Evolutionary conservation across 352 stramenopile genomes (phyloP).

Genomic region (Saprolegnia parasitica): DNA sequence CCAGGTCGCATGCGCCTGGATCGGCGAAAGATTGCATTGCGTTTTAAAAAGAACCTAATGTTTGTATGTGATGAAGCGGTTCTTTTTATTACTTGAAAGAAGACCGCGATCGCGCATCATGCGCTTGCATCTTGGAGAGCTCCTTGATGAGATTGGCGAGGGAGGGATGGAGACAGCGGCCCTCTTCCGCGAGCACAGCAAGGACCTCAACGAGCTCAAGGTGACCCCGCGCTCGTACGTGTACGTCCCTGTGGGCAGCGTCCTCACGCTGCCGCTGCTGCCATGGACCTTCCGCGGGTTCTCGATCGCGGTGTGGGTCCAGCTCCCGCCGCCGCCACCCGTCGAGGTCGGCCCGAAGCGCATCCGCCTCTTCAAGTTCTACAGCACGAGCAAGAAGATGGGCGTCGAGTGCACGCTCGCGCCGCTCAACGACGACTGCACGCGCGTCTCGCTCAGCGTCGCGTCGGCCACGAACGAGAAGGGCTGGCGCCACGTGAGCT

Average conservation of each 20-base stretch:
- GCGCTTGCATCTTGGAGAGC: no score
- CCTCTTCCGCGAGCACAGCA: constrained; percentile 16
- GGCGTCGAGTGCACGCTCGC: constrained; percentile 69
- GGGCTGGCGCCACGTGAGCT: constrained; percentile 47
- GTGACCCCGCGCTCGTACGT: constrained; percentile 56
- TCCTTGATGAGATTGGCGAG: background rate
- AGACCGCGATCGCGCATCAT: background rate
- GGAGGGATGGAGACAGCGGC: no score
- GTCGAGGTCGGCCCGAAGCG: constrained; percentile 24
- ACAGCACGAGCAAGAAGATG: constrained; percentile 59
- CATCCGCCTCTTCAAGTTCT: constrained; percentile 72
- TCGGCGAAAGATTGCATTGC: no score
- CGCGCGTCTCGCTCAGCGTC: constrained; percentile 37
- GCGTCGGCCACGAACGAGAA: constrained; percentile 27
- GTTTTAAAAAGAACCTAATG: background rate
- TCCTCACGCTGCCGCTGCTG: constrained; percentile 70
- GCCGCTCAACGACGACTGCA: constrained; percentile 38
- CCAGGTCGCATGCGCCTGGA: no score
- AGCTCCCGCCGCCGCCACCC: background rate
- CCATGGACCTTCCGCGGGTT: constrained; percentile 81
- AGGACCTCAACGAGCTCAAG: constrained; percentile 7
- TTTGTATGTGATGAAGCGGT: background rate
- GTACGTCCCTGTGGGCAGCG: constrained; percentile 49
- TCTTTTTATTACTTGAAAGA: background rate
- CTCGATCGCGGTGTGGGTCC: constrained; percentile 68